A percentile compares a stretch with the other conserved stretches of the same genome.
These are phyloP conservation scores for Calonectria pauciramosa DNA, from an alignment of 2,329 filamentous ascomycete genomes.

Conservation along the genomic window DNA sequence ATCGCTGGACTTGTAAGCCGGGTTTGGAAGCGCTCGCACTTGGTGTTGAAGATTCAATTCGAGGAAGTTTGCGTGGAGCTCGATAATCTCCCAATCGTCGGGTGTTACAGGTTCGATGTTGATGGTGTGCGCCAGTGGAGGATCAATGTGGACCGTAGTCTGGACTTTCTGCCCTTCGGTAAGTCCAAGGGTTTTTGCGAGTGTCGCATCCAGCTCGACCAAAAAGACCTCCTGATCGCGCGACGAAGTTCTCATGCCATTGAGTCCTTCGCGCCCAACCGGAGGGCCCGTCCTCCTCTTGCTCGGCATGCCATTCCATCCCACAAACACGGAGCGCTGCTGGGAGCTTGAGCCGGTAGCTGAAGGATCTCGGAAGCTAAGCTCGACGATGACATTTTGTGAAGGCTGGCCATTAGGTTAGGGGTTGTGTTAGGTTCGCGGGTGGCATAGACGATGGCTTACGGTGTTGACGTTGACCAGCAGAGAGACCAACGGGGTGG, in stretches of 20 bases:
- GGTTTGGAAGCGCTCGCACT: constrained; percentile 93
- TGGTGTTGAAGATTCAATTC: constrained; percentile 94
- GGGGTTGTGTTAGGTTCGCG: neutral
- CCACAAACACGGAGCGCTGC: constrained; percentile 84
- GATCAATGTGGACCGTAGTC: constrained; percentile 84
- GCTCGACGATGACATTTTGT: constrained; percentile 96
- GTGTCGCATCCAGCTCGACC: constrained; percentile 89
- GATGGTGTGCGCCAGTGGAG: constrained; percentile 91
- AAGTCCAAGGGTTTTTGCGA: constrained; percentile 83
- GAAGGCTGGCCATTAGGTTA: constrained; percentile 71
- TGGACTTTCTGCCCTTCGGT: constrained; percentile 85
- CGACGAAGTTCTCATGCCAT: constrained; percentile 66
- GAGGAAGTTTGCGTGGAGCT: constrained; percentile 94
- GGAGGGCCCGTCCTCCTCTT: constrained; percentile 83
- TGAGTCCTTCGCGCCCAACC: constrained; percentile 80
- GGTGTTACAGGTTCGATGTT: constrained; percentile 96
- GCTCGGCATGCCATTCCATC: constrained; percentile 98
- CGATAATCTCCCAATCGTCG: constrained; percentile 99
- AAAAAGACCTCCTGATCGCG: constrained; percentile 82
- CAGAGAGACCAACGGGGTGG: constrained; percentile 84
- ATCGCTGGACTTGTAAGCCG: constrained; percentile 70
- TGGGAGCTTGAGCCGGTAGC: constrained; percentile 61
- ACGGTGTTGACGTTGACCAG: constrained; percentile 93
- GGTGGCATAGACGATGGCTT: constrained; percentile 52
- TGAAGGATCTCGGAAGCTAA: constrained; percentile 75